Percentiles rank a stretch among this genome's conserved stretches.
phyloP scores from a whole-genome alignment of 1,284 basidiomycete genomes.

The Vanrija pseudolonga region DNA sequence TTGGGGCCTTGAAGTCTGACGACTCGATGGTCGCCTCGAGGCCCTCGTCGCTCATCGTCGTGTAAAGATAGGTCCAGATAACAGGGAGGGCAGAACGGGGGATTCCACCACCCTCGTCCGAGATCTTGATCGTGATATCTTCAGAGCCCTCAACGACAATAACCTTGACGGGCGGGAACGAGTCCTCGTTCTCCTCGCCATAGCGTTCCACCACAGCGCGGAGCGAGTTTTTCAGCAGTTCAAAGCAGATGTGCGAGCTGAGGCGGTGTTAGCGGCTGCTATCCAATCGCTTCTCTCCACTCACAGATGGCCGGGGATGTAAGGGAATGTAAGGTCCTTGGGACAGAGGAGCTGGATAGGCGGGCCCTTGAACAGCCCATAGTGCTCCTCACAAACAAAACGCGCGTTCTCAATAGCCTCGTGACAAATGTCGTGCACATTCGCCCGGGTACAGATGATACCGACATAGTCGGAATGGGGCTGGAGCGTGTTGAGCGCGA shows the following conservation, averaged over 20 bases:
- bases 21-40: slow-evolving; percentile 83
- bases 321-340: slow-evolving; percentile 79
- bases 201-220: slow-evolving; percentile 93
- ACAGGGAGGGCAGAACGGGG: slow-evolving; percentile 86
- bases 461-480: slow-evolving; percentile 91
- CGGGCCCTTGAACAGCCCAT: slow-evolving; percentile 88
- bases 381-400: slow-evolving; percentile 98
- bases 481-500: slow-evolving; percentile 84
- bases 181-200: slow-evolving; percentile 67
- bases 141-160: slow-evolving; percentile 88
- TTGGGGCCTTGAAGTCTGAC: slow-evolving; percentile 71
- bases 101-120: slow-evolving; percentile 94
- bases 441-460: slow-evolving; percentile 96
- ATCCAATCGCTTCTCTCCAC: slow-evolving; percentile 5
- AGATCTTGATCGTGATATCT: slow-evolving; percentile 99
- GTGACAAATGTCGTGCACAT: slow-evolving; percentile 91
- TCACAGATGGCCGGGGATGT: slow-evolving; percentile 88
- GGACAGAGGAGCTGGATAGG: slow-evolving; percentile 97
- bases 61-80: slow-evolving; percentile 97
- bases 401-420: slow-evolving; percentile 97
- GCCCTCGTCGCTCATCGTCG: slow-evolving; percentile 87
- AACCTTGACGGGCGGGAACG: slow-evolving; percentile 92
- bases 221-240: slow-evolving; percentile 97
- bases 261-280: background rate
- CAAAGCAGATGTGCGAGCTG: slow-evolving; percentile 87